phyloP scores from a whole-genome alignment of 805 yeast genomes.

The Scheffersomyces ergatensis region DNA sequence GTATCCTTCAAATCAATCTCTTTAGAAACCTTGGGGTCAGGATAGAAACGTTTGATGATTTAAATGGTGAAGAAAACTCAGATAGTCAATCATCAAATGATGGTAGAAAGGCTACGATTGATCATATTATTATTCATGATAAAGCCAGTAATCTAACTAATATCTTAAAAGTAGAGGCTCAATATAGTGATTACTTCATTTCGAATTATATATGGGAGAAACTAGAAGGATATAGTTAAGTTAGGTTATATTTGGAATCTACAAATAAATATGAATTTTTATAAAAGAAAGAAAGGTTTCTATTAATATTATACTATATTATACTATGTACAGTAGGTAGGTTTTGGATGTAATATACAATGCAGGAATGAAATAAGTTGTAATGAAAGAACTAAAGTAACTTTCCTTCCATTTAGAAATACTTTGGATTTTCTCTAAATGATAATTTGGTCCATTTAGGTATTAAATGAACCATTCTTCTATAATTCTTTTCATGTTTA shows the following conservation, averaged over 20 bases:
- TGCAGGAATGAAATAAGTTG: background rate
- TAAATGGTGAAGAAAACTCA: conserved; percentile 14
- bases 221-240: conserved; percentile 7
- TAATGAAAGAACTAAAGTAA: background rate
- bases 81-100: background rate
- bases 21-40: conserved; percentile 60
- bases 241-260: too few species aligned
- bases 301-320: too few species aligned
- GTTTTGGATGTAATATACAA: background rate
- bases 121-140: conserved; percentile 48
- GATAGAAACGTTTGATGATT: conserved; percentile 30
- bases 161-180: conserved; percentile 49
- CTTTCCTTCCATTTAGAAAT: too few species aligned
- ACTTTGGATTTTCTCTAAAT: conserved; percentile 74
- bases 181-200: conserved; percentile 65
- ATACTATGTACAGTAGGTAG: background rate
- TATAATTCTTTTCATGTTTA: conserved; percentile 69
- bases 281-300: too few species aligned
- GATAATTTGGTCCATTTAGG: conserved; percentile 92
- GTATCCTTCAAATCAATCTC: conserved; percentile 53
- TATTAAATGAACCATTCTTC: conserved; percentile 83
- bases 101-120: conserved; percentile 10
- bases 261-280: too few species aligned
- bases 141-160: conserved; percentile 45
- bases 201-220: conserved; percentile 80